Conservation (phyloP, 2,329 filamentous ascomycete genomes). For the Arthrocladium fulminans region DNA sequence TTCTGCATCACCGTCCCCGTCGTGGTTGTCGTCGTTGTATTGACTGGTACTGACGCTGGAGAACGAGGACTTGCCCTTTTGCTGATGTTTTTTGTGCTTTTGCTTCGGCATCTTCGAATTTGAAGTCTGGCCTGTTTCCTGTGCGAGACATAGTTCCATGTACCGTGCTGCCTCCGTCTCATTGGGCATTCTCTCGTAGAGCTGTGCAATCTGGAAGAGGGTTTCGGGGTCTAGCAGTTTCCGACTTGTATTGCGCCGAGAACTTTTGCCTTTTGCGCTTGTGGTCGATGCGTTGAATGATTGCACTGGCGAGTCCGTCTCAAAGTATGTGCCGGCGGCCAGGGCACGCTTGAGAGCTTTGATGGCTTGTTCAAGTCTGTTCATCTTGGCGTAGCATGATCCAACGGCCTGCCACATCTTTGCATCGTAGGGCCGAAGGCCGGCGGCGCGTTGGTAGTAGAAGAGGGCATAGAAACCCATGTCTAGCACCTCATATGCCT, state of each 20-base stretch:
- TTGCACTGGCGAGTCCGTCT: conserved; percentile 41
- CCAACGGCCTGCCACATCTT: conserved; percentile 99
- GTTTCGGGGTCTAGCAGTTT: conserved; percentile 77
- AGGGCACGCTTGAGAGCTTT: conserved; percentile 89
- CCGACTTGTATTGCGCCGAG: conserved; percentile 23
- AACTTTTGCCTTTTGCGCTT: conserved; percentile 9
- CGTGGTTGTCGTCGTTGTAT: conserved; percentile 8
- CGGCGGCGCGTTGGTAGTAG: conserved; percentile 94
- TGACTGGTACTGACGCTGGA: background rate
- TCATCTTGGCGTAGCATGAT: conserved; percentile 83
- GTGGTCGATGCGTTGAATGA: conserved; percentile 21
- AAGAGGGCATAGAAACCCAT: conserved; percentile 96
- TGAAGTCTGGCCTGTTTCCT: conserved; percentile 63
- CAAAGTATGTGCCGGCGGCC: conserved; percentile 78
- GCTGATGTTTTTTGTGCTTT: conserved; percentile 15
- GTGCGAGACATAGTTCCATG: conserved; percentile 91
- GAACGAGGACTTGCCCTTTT: conserved; percentile 12
- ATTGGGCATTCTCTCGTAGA: conserved; percentile 76
- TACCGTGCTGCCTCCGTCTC: conserved; percentile 74
- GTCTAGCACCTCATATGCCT: conserved; percentile 94
- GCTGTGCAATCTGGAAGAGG: conserved; percentile 75
- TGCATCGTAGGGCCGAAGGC: conserved; percentile 86
- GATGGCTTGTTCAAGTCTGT: conserved; percentile 78
- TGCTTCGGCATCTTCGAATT: conserved; percentile 19
- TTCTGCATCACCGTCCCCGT: conserved; percentile 29